Evolutionary conservation across 2,329 filamentous ascomycete species (phyloP), one percentile per base, ranked within the genome.

Genomic region (Huntiella savannae): DNA sequence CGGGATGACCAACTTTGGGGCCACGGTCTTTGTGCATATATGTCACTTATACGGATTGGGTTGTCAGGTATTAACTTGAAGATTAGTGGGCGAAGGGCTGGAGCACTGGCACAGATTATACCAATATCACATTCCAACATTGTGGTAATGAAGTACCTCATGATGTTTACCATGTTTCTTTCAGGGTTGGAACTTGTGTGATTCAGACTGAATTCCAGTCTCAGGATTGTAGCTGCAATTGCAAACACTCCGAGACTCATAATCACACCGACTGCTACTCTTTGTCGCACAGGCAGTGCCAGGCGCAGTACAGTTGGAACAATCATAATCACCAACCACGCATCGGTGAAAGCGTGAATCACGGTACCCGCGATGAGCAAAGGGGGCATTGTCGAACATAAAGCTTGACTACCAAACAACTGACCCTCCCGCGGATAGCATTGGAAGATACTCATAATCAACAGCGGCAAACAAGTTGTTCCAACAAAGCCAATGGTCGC

Each of bases 291-390:
- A 3, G 40, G 40, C 28, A 43, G 16, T 13, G 15, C 13, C 6
- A 43, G 11, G 6, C n/a, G 13, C 6, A 11, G 58, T 4, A 70
- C 49, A 38, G 60, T 60, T 3, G 63, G 62, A 8, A 70, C 52
- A 0, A 69, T 61, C 4, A 71, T 54, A 2, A 56, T 44, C 42
- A 70, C 58, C 7, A 72, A 59, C 52, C 60, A 60, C 33, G 62
- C 48, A 51, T 71, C 69, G 19, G 68, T 60, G 2, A 57, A 57
- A n/a, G 68, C 66, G 50, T 69, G 67, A 40, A 70, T 59, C 1
- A 56, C 59, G 1, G 66, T 63, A 33, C 62, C 64, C 16, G 60
- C 54, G 54, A 66, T 66, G 32, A 63, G 60, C 11, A 69, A 59
- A 17, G 61, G 59, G 2, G 50, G 22, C 16, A 43, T 16, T 10